Conservation (phyloP, 495 filamentous ascomycete species). For the Polyplosphaeria fusca region DNA sequence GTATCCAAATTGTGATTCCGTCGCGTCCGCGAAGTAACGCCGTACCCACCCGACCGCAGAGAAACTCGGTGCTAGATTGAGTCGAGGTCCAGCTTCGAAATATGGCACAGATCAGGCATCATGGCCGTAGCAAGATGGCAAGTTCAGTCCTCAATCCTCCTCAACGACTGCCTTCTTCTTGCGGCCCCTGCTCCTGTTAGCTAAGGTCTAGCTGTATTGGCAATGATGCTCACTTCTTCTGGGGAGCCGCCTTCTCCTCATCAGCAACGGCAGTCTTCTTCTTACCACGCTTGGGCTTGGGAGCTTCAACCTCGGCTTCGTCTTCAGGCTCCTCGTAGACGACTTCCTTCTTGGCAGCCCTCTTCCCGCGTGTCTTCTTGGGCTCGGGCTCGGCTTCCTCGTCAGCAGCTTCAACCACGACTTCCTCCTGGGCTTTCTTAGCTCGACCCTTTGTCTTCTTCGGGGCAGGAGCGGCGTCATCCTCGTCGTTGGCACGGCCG, state of each 20-base stretch:
- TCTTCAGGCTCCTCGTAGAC: slow-evolving; percentile 15
- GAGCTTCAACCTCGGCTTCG: slow-evolving; percentile 12
- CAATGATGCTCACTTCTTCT: slow-evolving; percentile 21
- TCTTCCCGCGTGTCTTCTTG: slow-evolving; percentile 27
- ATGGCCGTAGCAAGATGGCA: too few relatives aligned
- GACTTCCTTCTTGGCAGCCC: slow-evolving; percentile 30
- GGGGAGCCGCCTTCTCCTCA: slow-evolving; percentile 17
- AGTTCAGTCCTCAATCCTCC: slow-evolving; percentile 23
- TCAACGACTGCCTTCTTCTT: slow-evolving; percentile 34
- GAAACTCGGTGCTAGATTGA: too few relatives aligned
- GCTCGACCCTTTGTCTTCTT: slow-evolving; percentile 45
- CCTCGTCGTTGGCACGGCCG: slow-evolving; percentile 28
- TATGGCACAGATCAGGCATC: too few relatives aligned
- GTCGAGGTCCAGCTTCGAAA: too few relatives aligned
- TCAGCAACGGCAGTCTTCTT: slow-evolving; percentile 15
- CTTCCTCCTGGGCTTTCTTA: background rate
- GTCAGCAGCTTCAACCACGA: background rate
- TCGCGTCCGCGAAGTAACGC: too few relatives aligned
- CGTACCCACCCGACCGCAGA: too few relatives aligned
- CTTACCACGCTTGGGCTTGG: slow-evolving; percentile 22
- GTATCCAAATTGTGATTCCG: too few relatives aligned
- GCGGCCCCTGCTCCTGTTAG: slow-evolving; percentile 25
- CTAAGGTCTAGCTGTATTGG: background rate
- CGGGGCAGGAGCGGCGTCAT: slow-evolving; percentile 11
- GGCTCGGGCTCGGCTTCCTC: slow-evolving; percentile 41